A percentile compares a stretch with the other conserved stretches of the same genome.
phyloP scores from a whole-genome alignment of 2,329 filamentous ascomycete genomes.

The Hirsutella minnesotensis region DNA sequence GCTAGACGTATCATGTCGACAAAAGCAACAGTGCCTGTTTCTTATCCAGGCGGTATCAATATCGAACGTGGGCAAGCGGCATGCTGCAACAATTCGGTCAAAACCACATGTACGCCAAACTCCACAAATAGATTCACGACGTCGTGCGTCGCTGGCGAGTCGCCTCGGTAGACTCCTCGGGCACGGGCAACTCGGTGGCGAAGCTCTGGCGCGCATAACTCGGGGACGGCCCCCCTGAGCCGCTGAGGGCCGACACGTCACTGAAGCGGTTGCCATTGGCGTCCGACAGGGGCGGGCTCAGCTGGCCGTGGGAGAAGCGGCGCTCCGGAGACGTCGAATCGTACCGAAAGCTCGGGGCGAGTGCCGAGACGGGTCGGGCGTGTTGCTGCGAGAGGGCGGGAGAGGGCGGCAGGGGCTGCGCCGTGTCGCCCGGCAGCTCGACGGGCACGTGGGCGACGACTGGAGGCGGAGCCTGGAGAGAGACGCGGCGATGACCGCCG shows the following conservation, averaged over 20 bases:
- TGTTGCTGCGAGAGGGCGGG: conserved; percentile 3
- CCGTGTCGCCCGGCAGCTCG: conserved; percentile 35
- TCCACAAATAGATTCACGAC: not conserved
- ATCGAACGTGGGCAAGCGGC: too few species aligned
- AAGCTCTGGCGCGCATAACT: conserved; percentile 28
- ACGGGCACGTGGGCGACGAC: conserved; percentile 11
- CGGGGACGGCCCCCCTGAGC: conserved; percentile 22
- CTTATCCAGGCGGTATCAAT: too few species aligned
- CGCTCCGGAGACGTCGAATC: conserved; percentile 11
- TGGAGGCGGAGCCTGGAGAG: not conserved
- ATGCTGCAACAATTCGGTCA: too few species aligned
- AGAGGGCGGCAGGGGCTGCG: conserved; percentile 27
- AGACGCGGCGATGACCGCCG: not conserved
- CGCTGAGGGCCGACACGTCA: conserved; percentile 13
- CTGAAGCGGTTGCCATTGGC: conserved; percentile 14
- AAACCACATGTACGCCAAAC: too few species aligned
- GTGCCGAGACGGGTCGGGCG: conserved; percentile 11
- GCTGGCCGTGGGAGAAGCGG: conserved; percentile 29
- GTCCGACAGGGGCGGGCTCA: conserved; percentile 10
- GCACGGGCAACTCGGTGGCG: conserved; percentile 31
- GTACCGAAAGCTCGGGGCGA: not conserved
- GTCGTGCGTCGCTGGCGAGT: not conserved
- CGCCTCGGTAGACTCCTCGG: conserved; percentile 31
- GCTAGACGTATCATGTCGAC: too few species aligned
- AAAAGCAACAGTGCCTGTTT: too few species aligned